phyloP scores from a whole-genome alignment of 2,329 filamentous ascomycete species.

The Colletotrichum tofieldiae region DNA sequence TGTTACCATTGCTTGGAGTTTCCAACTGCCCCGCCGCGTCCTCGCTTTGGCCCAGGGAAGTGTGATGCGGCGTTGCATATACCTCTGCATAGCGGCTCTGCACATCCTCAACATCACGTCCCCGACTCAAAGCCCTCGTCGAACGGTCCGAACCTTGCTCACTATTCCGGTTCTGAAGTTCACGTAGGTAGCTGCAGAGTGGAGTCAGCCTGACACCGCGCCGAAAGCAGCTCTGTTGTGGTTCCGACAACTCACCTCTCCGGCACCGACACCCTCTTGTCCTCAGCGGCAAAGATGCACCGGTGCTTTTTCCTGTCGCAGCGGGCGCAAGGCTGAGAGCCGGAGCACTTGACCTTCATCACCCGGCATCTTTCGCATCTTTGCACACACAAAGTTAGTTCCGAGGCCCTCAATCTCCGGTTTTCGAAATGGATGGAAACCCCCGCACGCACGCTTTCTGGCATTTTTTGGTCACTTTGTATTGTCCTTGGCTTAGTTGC shows the following conservation, averaged over 20 bases:
- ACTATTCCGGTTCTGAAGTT: slow-evolving; percentile 39
- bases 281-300: slow-evolving; percentile 45
- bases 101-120: slow-evolving; percentile 1
- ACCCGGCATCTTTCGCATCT: slow-evolving; percentile 46
- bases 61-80: slow-evolving; percentile 27
- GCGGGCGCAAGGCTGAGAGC: slow-evolving; percentile 45
- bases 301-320: slow-evolving; percentile 45
- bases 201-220: slow-evolving; percentile 12
- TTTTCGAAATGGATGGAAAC: background rate
- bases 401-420: background rate
- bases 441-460: slow-evolving; percentile 42
- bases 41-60: background rate
- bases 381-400: slow-evolving; percentile 48
- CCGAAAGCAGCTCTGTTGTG: background rate
- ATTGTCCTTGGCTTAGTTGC: slow-evolving; percentile 40
- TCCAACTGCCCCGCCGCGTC: slow-evolving; percentile 20
- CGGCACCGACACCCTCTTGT: slow-evolving; percentile 45
- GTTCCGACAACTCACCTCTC: slow-evolving; percentile 43
- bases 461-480: slow-evolving; percentile 44
- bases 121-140: slow-evolving; percentile 16
- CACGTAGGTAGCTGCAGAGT: slow-evolving; percentile 38
- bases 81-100: slow-evolving; percentile 17
- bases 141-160: slow-evolving; percentile 30
- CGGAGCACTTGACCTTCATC: slow-evolving; percentile 47
- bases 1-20: slow-evolving; percentile 30